Conservation (phyloP, 768 basidiomycete genomes). For the Pholiota molesta region DNA sequence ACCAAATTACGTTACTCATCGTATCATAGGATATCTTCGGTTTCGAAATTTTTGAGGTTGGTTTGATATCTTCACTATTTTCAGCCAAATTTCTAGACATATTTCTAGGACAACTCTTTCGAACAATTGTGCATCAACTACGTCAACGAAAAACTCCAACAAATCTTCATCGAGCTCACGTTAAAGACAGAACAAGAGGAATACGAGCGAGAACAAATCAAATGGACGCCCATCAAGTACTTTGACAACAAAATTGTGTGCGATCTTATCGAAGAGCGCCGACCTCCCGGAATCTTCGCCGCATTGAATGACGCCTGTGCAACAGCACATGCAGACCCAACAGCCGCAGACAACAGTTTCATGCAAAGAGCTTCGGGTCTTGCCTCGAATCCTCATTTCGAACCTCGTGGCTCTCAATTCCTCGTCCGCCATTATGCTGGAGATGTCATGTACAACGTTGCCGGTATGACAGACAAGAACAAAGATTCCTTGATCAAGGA, state of each 20-base stretch:
- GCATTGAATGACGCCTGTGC: constrained; percentile 99
- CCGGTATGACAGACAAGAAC: constrained; percentile 99
- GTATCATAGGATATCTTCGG: constrained; percentile 90
- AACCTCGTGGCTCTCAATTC: constrained; percentile 92
- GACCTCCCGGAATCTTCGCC: constrained; percentile 96
- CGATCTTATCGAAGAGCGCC: constrained; percentile 94
- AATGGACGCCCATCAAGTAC: constrained; percentile 99
- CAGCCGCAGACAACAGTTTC: constrained; percentile 96
- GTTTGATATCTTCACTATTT: neutral
- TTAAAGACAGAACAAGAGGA: constrained; percentile 99
- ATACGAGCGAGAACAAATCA: constrained; percentile 97
- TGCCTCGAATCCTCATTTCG: constrained; percentile 90
- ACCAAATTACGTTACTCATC: constrained; percentile 5
- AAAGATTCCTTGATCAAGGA: constrained; percentile 97
- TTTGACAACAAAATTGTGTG: constrained; percentile 99
- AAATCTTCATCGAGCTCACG: constrained; percentile 98
- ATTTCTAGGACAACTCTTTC: constrained; percentile 83
- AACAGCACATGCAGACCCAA: constrained; percentile 96
- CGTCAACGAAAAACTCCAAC: constrained; percentile 99
- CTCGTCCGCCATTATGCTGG: constrained; percentile 97
- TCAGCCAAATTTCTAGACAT: neutral
- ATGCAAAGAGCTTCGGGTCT: constrained; percentile 86
- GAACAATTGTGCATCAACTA: constrained; percentile 99
- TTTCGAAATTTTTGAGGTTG: constrained; percentile 96
- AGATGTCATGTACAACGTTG: constrained; percentile 96